Evolutionary conservation across 2,329 filamentous ascomycete species (phyloP).

Genomic region (Nemania abortiva): DNA sequence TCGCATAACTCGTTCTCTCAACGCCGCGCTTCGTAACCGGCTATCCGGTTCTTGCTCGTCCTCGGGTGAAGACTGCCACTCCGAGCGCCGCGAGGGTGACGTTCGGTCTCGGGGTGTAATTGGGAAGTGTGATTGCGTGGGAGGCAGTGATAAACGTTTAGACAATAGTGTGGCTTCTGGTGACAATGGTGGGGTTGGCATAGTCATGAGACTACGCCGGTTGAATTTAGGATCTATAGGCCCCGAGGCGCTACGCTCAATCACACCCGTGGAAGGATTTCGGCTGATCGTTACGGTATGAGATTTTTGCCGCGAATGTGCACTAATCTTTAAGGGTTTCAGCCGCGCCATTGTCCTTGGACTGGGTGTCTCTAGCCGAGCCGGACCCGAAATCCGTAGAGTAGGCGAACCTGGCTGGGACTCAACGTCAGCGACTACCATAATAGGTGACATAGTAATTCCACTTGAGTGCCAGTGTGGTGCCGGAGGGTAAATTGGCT

Average conservation of each 20-base stretch:
- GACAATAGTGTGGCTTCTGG: constrained; percentile 28
- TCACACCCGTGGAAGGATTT: constrained; percentile 43
- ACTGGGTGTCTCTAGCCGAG: constrained; percentile 28
- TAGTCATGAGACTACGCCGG: constrained; percentile 42
- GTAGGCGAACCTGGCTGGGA: constrained; percentile 34
- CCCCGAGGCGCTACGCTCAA: constrained; percentile 38
- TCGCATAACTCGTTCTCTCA: constrained; percentile 40
- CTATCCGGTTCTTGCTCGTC: constrained; percentile 31
- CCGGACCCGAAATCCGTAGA: constrained; percentile 21
- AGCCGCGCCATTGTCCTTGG: constrained; percentile 36
- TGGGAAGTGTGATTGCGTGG: constrained; percentile 15
- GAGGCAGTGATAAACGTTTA: constrained; percentile 39
- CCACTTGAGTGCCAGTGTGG: constrained; percentile 27
- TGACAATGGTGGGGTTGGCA: constrained; percentile 40
- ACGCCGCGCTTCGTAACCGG: constrained; percentile 27
- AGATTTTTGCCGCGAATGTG: constrained; percentile 41
- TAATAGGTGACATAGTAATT: constrained; percentile 46
- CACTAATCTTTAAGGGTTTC: constrained; percentile 41
- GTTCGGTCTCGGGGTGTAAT: constrained; percentile 22
- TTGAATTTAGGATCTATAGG: constrained; percentile 33
- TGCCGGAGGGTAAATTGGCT: constrained; percentile 20
- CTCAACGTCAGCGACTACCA: constrained; percentile 44
- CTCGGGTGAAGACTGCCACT: constrained; percentile 25
- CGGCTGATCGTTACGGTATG: constrained; percentile 44
- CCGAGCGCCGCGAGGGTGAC: constrained; percentile 18